Evolutionary conservation across 176 grass and related monocot genomes (phyloP).

Genomic region (Oropetium thomaeum): DNA sequence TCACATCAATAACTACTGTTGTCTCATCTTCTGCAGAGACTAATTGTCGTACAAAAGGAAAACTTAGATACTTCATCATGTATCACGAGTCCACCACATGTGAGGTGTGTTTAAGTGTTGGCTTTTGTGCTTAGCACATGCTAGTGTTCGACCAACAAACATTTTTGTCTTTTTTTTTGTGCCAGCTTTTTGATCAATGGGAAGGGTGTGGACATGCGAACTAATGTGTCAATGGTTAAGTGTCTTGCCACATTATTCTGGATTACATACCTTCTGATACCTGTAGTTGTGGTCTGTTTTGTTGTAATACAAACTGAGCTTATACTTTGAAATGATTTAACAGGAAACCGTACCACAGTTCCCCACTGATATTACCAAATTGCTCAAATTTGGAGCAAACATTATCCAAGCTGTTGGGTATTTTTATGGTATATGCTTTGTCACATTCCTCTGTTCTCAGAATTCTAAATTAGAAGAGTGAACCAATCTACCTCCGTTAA

Average conservation of each 20-base stretch:
- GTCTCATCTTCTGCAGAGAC: slow-evolving; percentile 45
- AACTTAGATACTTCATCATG: slow-evolving; percentile 80
- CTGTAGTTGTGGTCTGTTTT: slow-evolving; percentile 4
- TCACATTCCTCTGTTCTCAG: slow-evolving; percentile 5
- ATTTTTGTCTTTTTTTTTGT: slow-evolving; percentile 16
- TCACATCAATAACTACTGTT: slow-evolving; percentile 2
- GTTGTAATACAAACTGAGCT: slow-evolving; percentile 9
- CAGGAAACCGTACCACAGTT: slow-evolving; percentile 89
- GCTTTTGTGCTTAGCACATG: neutral
- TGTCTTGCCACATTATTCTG: neutral
- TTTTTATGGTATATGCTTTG: slow-evolving; percentile 63
- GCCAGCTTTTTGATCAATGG: slow-evolving; percentile 91
- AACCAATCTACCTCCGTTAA: neutral
- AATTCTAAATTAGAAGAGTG: slow-evolving; percentile 13
- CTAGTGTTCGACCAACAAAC: slow-evolving; percentile 19
- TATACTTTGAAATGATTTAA: slow-evolving; percentile 14
- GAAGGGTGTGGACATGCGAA: slow-evolving; percentile 82
- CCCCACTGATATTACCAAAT: slow-evolving; percentile 92
- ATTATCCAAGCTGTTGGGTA: slow-evolving; percentile 93
- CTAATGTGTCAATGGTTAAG: slow-evolving; percentile 77
- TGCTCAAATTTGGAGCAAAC: slow-evolving; percentile 98
- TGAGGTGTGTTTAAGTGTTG: slow-evolving; percentile 61
- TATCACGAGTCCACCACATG: slow-evolving; percentile 63
- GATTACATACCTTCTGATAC: neutral
- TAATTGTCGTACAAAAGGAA: slow-evolving; percentile 79